These are phyloP conservation scores for Eragrostis curvula DNA, from an alignment of 176 grass and related monocot genomes.

Conservation along the genomic window DNA sequence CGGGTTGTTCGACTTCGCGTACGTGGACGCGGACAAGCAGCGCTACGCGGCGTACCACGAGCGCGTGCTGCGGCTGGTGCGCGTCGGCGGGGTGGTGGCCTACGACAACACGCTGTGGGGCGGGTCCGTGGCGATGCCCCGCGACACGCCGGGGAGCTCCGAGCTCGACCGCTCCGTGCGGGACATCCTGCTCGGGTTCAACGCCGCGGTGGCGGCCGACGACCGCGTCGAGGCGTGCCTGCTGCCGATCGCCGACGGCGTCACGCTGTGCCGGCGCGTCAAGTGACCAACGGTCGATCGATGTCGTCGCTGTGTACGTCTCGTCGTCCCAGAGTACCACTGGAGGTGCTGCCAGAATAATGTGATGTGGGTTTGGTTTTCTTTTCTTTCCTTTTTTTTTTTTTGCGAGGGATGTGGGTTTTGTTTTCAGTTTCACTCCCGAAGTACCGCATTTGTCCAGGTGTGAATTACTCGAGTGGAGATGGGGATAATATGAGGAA, in stretches of 20 bases:
- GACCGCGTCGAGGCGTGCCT: conserved; percentile 8
- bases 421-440: too few species aligned
- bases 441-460: too few species aligned
- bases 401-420: too few species aligned
- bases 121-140: conserved; percentile 44
- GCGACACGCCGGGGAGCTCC: conserved; percentile 31
- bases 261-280: background rate
- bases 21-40: background rate
- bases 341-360: too few species aligned
- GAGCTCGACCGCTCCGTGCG: background rate
- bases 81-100: conserved; percentile 46
- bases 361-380: too few species aligned
- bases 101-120: conserved; percentile 71
- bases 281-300: background rate
- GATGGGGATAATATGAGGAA: too few species aligned
- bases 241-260: background rate
- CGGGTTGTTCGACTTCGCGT: background rate
- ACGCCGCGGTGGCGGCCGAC: background rate
- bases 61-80: conserved; percentile 33
- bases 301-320: too few species aligned
- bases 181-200: background rate
- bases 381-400: too few species aligned
- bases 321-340: too few species aligned
- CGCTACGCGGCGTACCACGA: conserved; percentile 38
- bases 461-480: too few species aligned